Conservation (phyloP, 2,329 filamentous ascomycete species). For the Ampelomyces quisqualis region DNA sequence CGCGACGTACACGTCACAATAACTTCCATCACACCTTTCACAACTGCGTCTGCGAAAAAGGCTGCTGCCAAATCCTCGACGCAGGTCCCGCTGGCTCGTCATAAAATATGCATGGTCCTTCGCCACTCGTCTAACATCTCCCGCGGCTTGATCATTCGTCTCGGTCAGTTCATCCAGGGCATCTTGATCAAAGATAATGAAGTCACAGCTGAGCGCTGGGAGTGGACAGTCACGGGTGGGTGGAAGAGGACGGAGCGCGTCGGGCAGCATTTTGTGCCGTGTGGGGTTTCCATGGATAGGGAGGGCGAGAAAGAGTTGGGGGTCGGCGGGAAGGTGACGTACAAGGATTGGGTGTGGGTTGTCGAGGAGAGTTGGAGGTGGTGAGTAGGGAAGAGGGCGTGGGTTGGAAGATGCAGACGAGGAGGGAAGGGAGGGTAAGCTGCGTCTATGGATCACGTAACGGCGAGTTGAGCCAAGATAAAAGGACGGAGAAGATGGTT, state of each 20-base stretch:
- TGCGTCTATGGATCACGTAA: no score
- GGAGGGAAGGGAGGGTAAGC: no score
- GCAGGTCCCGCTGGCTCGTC: no score
- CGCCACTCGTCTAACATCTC: constrained; percentile 38
- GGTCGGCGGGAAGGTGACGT: constrained; percentile 34
- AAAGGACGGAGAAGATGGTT: no score
- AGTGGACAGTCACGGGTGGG: constrained; percentile 32
- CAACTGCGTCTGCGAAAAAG: not conserved
- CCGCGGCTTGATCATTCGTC: constrained; percentile 55
- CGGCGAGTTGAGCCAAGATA: no score
- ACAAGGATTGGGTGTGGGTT: constrained; percentile 41
- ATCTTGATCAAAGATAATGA: constrained; percentile 51
- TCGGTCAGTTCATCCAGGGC: constrained; percentile 60
- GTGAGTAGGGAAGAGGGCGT: constrained; percentile 9
- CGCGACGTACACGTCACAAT: constrained; percentile 46
- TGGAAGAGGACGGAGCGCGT: constrained; percentile 46
- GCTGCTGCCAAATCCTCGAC: constrained; percentile 1
- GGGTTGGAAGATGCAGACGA: no score
- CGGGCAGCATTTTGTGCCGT: constrained; percentile 46
- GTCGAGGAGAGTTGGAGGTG: constrained; percentile 43
- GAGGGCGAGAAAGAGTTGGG: constrained; percentile 27
- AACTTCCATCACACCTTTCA: not conserved
- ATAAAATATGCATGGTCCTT: no score
- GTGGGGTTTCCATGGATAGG: constrained; percentile 37
- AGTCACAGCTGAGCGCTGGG: constrained; percentile 59